Conservation (phyloP, 2,329 filamentous ascomycete species). For the Ophiostoma fasciatum region DNA sequence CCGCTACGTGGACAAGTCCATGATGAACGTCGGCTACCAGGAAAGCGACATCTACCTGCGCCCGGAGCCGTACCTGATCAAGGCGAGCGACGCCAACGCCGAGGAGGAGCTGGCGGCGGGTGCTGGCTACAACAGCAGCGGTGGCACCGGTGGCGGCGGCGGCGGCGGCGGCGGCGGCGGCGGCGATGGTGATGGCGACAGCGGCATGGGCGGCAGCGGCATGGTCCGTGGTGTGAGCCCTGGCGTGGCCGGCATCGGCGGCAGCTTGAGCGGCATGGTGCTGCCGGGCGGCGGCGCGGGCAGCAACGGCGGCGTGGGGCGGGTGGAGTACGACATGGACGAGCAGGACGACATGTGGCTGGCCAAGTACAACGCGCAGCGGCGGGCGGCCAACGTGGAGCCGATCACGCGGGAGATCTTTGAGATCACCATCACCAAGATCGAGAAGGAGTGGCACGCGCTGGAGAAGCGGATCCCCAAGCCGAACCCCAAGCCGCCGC, state of each 20-base stretch:
- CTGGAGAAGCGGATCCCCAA: slow-evolving; percentile 95
- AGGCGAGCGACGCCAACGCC: slow-evolving; percentile 41
- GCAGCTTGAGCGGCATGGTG: slow-evolving; percentile 25
- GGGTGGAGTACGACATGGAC: slow-evolving; percentile 98
- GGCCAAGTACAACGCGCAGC: slow-evolving; percentile 63
- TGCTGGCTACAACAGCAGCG: slow-evolving; percentile 7
- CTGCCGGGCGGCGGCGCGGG: slow-evolving; percentile 4
- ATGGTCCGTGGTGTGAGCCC: background rate
- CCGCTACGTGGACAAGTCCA: slow-evolving; percentile 87
- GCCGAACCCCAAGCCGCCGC: slow-evolving; percentile 87
- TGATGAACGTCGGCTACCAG: slow-evolving; percentile 93
- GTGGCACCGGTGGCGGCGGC: slow-evolving; percentile 25
- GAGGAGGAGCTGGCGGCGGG: slow-evolving; percentile 45
- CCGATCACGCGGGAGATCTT: slow-evolving; percentile 86
- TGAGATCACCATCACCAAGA: slow-evolving; percentile 96
- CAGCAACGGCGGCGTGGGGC: slow-evolving; percentile 41
- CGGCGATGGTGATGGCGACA: slow-evolving; percentile 17
- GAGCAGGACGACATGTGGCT: slow-evolving; percentile 98
- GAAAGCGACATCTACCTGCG: slow-evolving; percentile 81
- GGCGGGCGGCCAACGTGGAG: slow-evolving; percentile 60
- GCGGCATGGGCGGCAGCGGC: slow-evolving; percentile 32
- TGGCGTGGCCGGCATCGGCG: slow-evolving; percentile 20
- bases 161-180: slow-evolving; percentile 25
- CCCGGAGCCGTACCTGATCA: slow-evolving; percentile 57
- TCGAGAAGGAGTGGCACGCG: slow-evolving; percentile 96